Conservation (phyloP, 495 filamentous ascomycete genomes). For the Margaritispora aquatica region DNA sequence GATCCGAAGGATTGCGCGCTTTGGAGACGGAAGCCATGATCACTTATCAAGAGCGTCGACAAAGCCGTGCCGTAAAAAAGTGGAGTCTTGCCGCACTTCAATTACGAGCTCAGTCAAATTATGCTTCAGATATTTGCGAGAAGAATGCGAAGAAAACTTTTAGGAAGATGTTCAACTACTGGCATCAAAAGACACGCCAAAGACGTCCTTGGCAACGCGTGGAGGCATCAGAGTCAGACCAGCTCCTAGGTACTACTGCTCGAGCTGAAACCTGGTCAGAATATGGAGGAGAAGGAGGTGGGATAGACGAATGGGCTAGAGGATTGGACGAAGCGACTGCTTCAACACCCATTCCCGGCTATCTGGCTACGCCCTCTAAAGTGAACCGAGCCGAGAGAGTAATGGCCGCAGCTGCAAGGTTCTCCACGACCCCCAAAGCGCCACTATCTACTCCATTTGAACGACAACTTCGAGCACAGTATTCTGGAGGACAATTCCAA, state of each 20-base stretch:
- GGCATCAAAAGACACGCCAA: constrained; percentile 45
- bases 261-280: constrained; percentile 21
- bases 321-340: constrained; percentile 23
- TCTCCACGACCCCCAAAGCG: constrained; percentile 26
- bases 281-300: constrained; percentile 18
- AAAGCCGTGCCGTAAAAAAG: constrained; percentile 39
- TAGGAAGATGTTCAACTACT: constrained; percentile 51
- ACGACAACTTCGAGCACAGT: constrained; percentile 21
- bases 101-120: constrained; percentile 27
- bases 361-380: constrained; percentile 52
- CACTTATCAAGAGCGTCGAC: constrained; percentile 38
- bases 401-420: constrained; percentile 36
- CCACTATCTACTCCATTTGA: constrained; percentile 27
- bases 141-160: constrained; percentile 45
- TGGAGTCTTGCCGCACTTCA: constrained; percentile 38
- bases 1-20: constrained; percentile 33
- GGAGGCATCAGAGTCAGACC: constrained; percentile 9
- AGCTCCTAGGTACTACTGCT: constrained; percentile 6
- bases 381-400: constrained; percentile 41
- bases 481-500: constrained; percentile 9
- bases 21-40: constrained; percentile 44
- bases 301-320: constrained; percentile 15
- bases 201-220: constrained; percentile 27
- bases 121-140: constrained; percentile 31
- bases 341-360: constrained; percentile 42